phyloP scores from a whole-genome alignment of 169 alveolate species.

The Plasmodium reichenowi region DNA sequence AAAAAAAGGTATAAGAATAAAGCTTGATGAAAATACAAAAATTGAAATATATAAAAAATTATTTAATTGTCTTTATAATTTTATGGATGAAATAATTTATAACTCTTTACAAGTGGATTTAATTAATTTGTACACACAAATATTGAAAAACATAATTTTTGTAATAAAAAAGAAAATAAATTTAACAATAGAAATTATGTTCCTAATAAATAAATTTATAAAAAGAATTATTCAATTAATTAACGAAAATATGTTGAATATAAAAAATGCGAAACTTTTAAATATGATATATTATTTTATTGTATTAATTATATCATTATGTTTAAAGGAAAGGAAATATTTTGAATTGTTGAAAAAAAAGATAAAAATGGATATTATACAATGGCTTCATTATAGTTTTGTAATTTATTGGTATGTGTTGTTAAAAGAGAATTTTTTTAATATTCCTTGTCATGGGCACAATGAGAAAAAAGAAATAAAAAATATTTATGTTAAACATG shows the following conservation, averaged over 20 bases:
- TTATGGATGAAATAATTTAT: constrained; percentile 43
- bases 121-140: constrained; percentile 35
- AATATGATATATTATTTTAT: constrained; percentile 46
- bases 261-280: constrained; percentile 12
- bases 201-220: constrained; percentile 43
- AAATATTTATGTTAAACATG: no score
- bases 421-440: constrained; percentile 24
- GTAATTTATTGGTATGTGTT: constrained; percentile 21
- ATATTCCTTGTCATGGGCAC: background rate
- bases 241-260: constrained; percentile 17
- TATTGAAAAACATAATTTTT: constrained; percentile 32
- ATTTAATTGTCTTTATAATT: constrained; percentile 47
- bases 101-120: constrained; percentile 47
- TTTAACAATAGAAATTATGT: constrained; percentile 29
- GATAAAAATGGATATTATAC: constrained; percentile 4
- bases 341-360: constrained; percentile 31
- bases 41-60: constrained; percentile 39
- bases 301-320: constrained; percentile 15
- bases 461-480: background rate
- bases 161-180: constrained; percentile 33
- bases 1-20: constrained; percentile 19
- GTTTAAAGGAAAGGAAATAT: constrained; percentile 15
- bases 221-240: constrained; percentile 21
- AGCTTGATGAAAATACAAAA: constrained; percentile 12
- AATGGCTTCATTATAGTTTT: constrained; percentile 18